Evolutionary conservation across 1,284 basidiomycete genomes (phyloP).

Genomic region (Melampsora larici-populina): DNA sequence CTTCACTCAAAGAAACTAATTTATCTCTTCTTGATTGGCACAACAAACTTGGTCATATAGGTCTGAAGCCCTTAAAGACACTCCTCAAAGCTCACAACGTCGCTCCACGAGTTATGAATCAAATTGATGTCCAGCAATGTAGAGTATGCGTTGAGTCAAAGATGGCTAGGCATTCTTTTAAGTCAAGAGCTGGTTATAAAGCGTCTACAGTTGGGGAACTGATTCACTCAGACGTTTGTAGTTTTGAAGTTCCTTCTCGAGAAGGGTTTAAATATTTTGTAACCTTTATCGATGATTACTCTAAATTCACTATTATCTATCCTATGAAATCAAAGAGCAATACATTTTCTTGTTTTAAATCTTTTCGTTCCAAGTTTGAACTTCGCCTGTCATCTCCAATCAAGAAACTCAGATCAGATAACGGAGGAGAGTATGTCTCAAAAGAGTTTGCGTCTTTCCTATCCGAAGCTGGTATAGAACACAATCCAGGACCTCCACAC

Average conservation of each 20-base stretch:
- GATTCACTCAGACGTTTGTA: background rate
- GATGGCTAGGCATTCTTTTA: background rate
- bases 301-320: no score
- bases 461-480: no score
- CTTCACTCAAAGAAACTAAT: no score
- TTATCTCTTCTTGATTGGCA: background rate
- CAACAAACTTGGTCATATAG: background rate
- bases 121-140: constrained; percentile 4
- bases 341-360: constrained; percentile 47
- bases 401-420: constrained; percentile 52
- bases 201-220: background rate
- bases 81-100: constrained; percentile 7
- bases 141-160: constrained; percentile 1
- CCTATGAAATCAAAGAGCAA: constrained; percentile 14
- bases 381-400: constrained; percentile 49
- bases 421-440: constrained; percentile 51
- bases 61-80: constrained; percentile 3
- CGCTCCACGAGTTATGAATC: background rate
- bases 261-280: no score
- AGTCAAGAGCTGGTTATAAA: background rate
- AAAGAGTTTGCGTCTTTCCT: constrained; percentile 49
- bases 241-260: background rate
- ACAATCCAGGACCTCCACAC: constrained; percentile 54
- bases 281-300: no score
- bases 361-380: constrained; percentile 51